A percentile compares a stretch with the other conserved stretches of the same genome.
Conservation (phyloP, 306 rosid species). For the Myrica gale region DNA sequence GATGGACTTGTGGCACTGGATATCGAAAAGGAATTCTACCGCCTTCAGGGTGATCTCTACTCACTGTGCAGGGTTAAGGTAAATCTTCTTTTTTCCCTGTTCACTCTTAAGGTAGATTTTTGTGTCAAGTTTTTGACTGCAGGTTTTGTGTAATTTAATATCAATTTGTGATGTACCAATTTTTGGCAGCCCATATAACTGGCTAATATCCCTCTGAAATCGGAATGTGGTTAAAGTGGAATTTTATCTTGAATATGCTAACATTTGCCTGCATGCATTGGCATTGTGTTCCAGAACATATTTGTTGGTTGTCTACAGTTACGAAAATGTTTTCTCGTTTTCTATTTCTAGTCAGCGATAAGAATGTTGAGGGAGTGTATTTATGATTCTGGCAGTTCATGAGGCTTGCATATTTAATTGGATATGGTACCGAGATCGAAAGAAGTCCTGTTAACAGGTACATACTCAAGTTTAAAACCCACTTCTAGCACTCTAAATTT, state of each 20-base stretch:
- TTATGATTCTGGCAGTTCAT: constrained; percentile 72
- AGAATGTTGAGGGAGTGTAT: constrained; percentile 10
- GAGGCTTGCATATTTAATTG: constrained; percentile 97
- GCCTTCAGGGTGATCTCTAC: constrained; percentile 86
- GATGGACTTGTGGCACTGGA: constrained; percentile 69
- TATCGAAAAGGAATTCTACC: constrained; percentile 83
- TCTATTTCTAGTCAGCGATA: neutral
- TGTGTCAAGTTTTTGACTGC: constrained; percentile 13
- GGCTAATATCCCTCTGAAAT: neutral
- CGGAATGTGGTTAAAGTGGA: constrained; percentile 27
- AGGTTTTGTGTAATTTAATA: constrained; percentile 21
- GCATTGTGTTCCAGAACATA: constrained; percentile 14
- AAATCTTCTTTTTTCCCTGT: constrained; percentile 8
- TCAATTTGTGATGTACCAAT: constrained; percentile 25
- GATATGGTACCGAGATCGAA: constrained; percentile 82
- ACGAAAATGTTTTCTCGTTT: neutral
- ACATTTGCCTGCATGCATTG: constrained; percentile 19
- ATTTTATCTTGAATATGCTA: constrained; percentile 18
- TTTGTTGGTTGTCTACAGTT: constrained; percentile 10
- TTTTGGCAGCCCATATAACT: no score
- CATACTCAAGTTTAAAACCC: constrained; percentile 16
- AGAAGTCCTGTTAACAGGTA: constrained; percentile 98
- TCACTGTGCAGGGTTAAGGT: constrained; percentile 95
- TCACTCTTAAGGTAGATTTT: constrained; percentile 44
- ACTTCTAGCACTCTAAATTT: constrained; percentile 4